These are phyloP conservation scores for Cynara cardunculus DNA, from an alignment of 129 eudicot species.

Conservation along the genomic window DNA sequence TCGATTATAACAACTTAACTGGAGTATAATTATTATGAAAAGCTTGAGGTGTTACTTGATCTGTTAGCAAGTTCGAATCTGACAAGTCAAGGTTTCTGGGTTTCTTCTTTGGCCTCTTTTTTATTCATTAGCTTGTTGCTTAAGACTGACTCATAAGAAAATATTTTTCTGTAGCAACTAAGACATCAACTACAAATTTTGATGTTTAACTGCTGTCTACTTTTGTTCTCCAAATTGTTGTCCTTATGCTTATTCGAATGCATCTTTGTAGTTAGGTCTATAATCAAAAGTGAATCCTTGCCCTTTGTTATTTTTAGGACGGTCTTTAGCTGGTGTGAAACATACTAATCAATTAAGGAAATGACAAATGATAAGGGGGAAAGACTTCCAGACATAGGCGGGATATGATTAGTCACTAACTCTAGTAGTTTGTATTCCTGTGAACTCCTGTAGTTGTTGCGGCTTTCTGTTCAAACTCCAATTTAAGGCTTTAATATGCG, in stretches of 20 bases:
- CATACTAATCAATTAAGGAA: not conserved
- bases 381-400: not conserved
- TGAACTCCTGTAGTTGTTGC: not conserved
- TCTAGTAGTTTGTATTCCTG: no score
- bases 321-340: not conserved
- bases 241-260: not conserved
- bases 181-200: not conserved
- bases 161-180: not conserved
- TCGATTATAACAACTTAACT: not conserved
- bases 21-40: not conserved
- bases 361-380: not conserved
- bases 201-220: not conserved
- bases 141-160: not conserved
- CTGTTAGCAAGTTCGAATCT: not conserved
- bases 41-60: not conserved
- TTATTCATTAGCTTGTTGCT: not conserved
- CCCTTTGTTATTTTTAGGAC: not conserved
- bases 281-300: not conserved
- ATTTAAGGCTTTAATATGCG: no score
- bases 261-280: not conserved
- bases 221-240: not conserved
- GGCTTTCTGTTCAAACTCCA: not conserved
- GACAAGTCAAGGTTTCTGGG: not conserved
- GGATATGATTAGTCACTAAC: not conserved
- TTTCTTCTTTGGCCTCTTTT: not conserved